Evolutionary conservation across 2,329 filamentous ascomycete genomes (phyloP).

Genomic region (Exophiala spinifera): DNA sequence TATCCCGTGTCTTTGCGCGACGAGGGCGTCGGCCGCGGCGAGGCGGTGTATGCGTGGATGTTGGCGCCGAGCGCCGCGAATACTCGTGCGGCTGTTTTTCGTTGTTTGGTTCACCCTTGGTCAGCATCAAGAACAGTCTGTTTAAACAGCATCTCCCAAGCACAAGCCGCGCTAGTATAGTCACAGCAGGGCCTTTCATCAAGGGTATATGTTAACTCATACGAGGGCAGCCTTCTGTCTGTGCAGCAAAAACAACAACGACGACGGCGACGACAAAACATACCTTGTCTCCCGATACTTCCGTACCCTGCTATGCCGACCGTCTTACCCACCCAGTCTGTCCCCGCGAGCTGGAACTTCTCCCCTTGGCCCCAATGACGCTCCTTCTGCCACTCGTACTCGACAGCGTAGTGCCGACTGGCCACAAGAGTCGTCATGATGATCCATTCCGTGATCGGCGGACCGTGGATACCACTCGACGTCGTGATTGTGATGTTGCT

Average conservation of each 20-base stretch:
- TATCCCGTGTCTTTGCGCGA: conserved; percentile 64
- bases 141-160: too few relatives aligned
- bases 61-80: conserved; percentile 66
- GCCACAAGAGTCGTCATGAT: conserved; percentile 60
- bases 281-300: conserved; percentile 60
- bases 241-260: too few relatives aligned
- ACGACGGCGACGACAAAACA: too few relatives aligned
- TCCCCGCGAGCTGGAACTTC: conserved; percentile 32
- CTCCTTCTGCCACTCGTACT: conserved; percentile 58
- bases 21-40: conserved; percentile 63
- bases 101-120: too few relatives aligned
- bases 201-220: too few relatives aligned
- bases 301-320: conserved; percentile 63
- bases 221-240: too few relatives aligned
- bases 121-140: too few relatives aligned
- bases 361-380: conserved; percentile 49
- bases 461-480: conserved; percentile 57
- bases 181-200: too few relatives aligned
- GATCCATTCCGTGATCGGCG: conserved; percentile 66
- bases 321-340: conserved; percentile 55
- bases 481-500: conserved; percentile 55
- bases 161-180: too few relatives aligned
- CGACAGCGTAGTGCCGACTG: conserved; percentile 52
- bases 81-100: conserved; percentile 54
- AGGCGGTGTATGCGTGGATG: conserved; percentile 72